Conservation (phyloP, 169 alveolate species). For the Plasmodium vinckei region DNA sequence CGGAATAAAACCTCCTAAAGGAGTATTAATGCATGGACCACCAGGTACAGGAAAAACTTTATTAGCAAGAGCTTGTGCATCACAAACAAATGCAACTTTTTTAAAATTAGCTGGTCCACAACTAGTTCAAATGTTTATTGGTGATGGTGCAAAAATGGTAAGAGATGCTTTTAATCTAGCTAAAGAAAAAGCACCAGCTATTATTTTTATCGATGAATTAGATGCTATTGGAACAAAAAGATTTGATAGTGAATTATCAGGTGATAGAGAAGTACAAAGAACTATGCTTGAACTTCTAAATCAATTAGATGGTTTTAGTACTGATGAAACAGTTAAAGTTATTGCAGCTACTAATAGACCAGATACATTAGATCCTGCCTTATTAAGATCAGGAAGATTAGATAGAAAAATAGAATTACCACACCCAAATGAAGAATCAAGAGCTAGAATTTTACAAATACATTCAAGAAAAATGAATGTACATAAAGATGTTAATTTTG, state of each 20-base stretch:
- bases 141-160: constrained; percentile 99
- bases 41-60: constrained; percentile 98
- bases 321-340: constrained; percentile 93
- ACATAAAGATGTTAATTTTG: constrained; percentile 94
- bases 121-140: constrained; percentile 99
- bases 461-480: constrained; percentile 99
- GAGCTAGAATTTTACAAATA: constrained; percentile 96
- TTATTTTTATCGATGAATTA: constrained; percentile 98
- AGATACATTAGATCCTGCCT: constrained; percentile 98
- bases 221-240: constrained; percentile 99
- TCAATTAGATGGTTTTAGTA: constrained; percentile 96
- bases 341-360: constrained; percentile 99
- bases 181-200: constrained; percentile 99
- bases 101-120: constrained; percentile 99
- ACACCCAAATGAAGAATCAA: constrained; percentile 98
- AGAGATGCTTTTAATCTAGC: constrained; percentile 99
- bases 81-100: constrained; percentile 98
- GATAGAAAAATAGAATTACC: constrained; percentile 99
- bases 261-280: constrained; percentile 99
- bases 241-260: constrained; percentile 96
- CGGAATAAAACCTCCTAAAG: constrained; percentile 99
- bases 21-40: constrained; percentile 99
- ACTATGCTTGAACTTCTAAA: constrained; percentile 99
- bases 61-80: constrained; percentile 97
- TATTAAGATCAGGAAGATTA: constrained; percentile 98